Evolutionary conservation across 805 yeast genomes (phyloP).

Genomic region (Cyberlindnera samutprakarnensis): DNA sequence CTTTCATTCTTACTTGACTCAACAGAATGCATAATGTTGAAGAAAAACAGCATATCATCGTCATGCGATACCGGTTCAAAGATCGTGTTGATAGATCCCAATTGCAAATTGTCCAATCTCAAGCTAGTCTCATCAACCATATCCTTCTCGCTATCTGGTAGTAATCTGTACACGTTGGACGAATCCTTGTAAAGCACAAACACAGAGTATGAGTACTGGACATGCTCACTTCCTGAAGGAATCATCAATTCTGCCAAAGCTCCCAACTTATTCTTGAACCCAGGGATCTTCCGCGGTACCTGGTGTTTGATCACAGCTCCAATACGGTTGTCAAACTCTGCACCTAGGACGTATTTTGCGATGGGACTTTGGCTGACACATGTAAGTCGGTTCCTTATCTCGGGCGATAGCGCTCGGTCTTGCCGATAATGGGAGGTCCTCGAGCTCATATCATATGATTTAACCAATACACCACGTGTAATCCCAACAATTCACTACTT

Average conservation of each 20-base stretch:
- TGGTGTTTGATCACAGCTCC: conserved; percentile 65
- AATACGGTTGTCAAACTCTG: conserved; percentile 72
- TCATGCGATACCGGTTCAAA: conserved; percentile 12
- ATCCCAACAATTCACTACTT: too few relatives aligned
- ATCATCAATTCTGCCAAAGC: conserved; percentile 50
- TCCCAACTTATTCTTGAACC: conserved; percentile 26
- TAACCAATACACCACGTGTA: too few relatives aligned
- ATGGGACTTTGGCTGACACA: conserved; percentile 20
- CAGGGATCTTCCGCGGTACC: conserved; percentile 40
- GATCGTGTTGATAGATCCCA: conserved; percentile 16
- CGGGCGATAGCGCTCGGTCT: conserved; percentile 1
- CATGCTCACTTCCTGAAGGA: conserved; percentile 51
- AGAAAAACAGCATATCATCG: conserved; percentile 40
- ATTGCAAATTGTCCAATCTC: conserved; percentile 7
- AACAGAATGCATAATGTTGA: conserved; percentile 48
- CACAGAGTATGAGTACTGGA: conserved; percentile 51
- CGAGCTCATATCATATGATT: too few relatives aligned
- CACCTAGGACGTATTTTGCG: conserved; percentile 53
- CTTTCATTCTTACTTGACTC: conserved; percentile 33
- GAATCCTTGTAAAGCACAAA: conserved; percentile 42
- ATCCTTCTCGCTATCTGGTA: conserved; percentile 16
- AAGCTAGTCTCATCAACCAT: conserved; percentile 8
- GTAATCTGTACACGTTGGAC: conserved; percentile 9
- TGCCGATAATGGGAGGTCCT: not conserved
- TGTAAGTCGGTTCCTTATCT: conserved; percentile 1